Evolutionary conservation across 2,329 filamentous ascomycete genomes (phyloP).

Genomic region (Colletotrichum tabaci): DNA sequence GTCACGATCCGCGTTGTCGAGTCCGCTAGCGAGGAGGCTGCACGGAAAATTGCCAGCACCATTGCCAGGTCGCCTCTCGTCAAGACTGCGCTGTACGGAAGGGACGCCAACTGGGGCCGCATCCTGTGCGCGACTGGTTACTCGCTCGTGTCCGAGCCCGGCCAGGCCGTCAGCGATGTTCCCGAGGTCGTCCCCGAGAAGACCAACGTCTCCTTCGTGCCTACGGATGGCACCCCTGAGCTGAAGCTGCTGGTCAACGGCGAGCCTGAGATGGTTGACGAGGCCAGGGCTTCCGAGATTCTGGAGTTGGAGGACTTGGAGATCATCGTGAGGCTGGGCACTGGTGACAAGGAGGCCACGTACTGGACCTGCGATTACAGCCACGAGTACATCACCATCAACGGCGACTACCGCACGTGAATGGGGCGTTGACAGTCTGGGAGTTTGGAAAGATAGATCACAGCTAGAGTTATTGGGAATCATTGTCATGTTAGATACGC

Average conservation of each 20-base stretch:
- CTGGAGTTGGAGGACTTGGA: conserved; percentile 84
- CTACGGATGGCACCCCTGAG: conserved; percentile 82
- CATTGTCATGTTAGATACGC: conserved; percentile 11
- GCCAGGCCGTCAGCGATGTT: conserved; percentile 70
- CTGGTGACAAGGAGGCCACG: conserved; percentile 76
- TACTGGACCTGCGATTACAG: conserved; percentile 93
- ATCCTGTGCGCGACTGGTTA: conserved; percentile 97
- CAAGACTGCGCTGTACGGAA: conserved; percentile 97
- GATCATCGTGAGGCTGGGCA: conserved; percentile 81
- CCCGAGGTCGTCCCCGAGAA: conserved; percentile 76
- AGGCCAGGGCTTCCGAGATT: conserved; percentile 82
- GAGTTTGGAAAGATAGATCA: background rate
- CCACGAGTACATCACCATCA: conserved; percentile 83
- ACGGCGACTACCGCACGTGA: conserved; percentile 75
- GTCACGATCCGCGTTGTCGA: conserved; percentile 91
- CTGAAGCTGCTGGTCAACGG: conserved; percentile 83
- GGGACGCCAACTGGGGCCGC: conserved; percentile 98
- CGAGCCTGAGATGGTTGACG: conserved; percentile 85
- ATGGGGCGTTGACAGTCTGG: background rate
- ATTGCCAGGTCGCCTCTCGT: conserved; percentile 95
- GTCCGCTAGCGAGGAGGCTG: conserved; percentile 77
- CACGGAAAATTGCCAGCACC: conserved; percentile 84
- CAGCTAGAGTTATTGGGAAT: background rate
- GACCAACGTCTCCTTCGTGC: conserved; percentile 85
- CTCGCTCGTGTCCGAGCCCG: conserved; percentile 72